Evolutionary conservation across 139 green algal genomes (phyloP).

Genomic region (Chlamydomonas applanata): DNA sequence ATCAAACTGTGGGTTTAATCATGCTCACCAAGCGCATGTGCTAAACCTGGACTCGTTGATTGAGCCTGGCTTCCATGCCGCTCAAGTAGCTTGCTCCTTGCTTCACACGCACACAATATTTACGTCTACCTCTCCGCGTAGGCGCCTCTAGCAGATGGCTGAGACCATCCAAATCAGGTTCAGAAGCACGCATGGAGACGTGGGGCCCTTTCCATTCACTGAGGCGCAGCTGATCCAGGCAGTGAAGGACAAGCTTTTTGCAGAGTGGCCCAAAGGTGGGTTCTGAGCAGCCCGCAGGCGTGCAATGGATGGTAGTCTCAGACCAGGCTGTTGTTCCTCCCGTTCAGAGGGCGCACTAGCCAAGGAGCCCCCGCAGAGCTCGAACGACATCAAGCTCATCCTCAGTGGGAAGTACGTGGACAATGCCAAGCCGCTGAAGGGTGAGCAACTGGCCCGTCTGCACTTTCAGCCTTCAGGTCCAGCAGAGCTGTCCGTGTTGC

Average conservation of each 20-base stretch:
- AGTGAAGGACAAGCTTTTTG: constrained; percentile 35
- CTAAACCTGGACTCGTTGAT: too few species aligned
- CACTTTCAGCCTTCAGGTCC: neutral
- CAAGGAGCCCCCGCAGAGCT: constrained; percentile 21
- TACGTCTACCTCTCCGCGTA: too few species aligned
- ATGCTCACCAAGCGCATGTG: too few species aligned
- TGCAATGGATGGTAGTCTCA: neutral
- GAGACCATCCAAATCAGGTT: constrained; percentile 32
- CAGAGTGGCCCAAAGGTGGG: constrained; percentile 44
- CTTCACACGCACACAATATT: too few species aligned
- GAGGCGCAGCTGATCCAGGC: constrained; percentile 17
- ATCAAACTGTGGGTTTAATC: too few species aligned
- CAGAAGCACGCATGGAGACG: constrained; percentile 36
- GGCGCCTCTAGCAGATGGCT: constrained; percentile 16
- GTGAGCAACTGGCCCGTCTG: neutral
- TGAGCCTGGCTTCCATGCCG: neutral
- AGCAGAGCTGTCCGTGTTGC: neutral
- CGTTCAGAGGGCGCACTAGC: constrained; percentile 26
- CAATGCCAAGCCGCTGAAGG: constrained; percentile 31
- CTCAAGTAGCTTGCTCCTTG: too few species aligned
- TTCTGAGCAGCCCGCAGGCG: neutral
- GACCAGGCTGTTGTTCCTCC: neutral
- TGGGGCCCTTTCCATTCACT: constrained; percentile 40
- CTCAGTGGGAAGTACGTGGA: constrained; percentile 51
- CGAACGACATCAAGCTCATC: constrained; percentile 44